A percentile compares a stretch with the other conserved stretches of the same genome.
These are phyloP conservation scores for Aspergillus sclerotiicarbonarius DNA, from an alignment of 495 filamentous ascomycete species.

Conservation along the genomic window DNA sequence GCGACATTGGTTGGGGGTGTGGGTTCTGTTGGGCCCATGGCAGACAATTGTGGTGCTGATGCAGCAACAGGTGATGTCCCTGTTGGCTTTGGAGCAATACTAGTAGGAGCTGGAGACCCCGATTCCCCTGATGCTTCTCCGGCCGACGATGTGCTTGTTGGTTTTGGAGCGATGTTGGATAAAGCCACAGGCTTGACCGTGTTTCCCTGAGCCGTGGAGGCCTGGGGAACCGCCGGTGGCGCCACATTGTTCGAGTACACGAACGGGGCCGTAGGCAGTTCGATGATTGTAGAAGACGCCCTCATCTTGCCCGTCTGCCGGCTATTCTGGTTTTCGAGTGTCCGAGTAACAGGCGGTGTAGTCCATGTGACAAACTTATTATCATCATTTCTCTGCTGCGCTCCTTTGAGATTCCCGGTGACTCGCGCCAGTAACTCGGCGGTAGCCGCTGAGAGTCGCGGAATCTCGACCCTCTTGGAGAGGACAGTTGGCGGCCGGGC, in stretches of 20 bases:
- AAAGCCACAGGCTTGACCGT: slow-evolving; percentile 6
- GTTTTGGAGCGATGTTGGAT: slow-evolving; percentile 19
- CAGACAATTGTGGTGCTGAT: neutral
- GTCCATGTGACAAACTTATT: slow-evolving; percentile 13
- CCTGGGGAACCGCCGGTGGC: slow-evolving; percentile 12
- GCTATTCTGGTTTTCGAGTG: neutral
- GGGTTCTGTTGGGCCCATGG: neutral
- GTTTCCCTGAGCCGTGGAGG: slow-evolving; percentile 4
- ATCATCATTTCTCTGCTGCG: slow-evolving; percentile 21
- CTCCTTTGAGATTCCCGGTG: slow-evolving; percentile 18
- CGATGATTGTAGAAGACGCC: slow-evolving; percentile 25
- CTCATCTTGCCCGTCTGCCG: slow-evolving; percentile 17
- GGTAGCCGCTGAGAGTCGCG: slow-evolving; percentile 25
- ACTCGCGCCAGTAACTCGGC: slow-evolving; percentile 27
- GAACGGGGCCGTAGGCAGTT: slow-evolving; percentile 26
- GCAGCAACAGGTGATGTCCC: slow-evolving; percentile 1
- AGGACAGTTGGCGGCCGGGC: slow-evolving; percentile 10
- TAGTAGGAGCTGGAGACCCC: neutral
- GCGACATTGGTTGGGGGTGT: neutral
- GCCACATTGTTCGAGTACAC: slow-evolving; percentile 13
- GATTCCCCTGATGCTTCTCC: neutral
- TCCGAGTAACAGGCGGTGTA: slow-evolving; percentile 2
- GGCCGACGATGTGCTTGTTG: slow-evolving; percentile 8
- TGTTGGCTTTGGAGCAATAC: slow-evolving; percentile 20
- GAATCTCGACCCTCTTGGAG: slow-evolving; percentile 21